phyloP scores from a whole-genome alignment of 139 green algal species.

The Trebouxia sp. region DNA sequence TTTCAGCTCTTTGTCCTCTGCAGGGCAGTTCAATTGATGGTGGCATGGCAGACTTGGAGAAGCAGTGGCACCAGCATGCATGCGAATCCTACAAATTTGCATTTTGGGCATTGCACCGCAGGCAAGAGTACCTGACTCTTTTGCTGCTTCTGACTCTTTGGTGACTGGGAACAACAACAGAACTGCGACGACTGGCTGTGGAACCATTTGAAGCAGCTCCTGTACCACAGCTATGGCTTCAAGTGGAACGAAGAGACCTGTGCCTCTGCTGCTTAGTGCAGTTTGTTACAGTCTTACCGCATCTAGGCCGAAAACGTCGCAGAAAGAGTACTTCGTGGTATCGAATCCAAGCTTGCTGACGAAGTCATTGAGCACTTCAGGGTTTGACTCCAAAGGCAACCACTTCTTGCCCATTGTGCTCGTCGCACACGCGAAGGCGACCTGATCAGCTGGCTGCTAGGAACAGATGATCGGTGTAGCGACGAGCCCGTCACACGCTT shows the following conservation, averaged over 20 bases:
- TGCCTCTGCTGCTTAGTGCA: neutral
- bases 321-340: conserved; percentile 57
- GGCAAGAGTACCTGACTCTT: conserved; percentile 51
- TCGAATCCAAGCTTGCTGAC: conserved; percentile 63
- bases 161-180: conserved; percentile 90
- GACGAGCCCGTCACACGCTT: no score
- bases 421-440: neutral
- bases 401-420: conserved; percentile 59
- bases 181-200: conserved; percentile 77
- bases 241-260: neutral
- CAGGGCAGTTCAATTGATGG: neutral
- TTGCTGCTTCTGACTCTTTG: conserved; percentile 56
- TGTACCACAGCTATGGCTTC: conserved; percentile 26
- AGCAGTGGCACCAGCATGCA: neutral
- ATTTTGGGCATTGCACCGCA: neutral
- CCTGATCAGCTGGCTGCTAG: neutral
- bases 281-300: conserved; percentile 40
- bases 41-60: neutral
- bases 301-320: conserved; percentile 82
- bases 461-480: no score
- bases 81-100: no score
- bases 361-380: conserved; percentile 85
- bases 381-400: conserved; percentile 87
- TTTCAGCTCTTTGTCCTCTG: conserved; percentile 40
- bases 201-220: conserved; percentile 90